Conservation (phyloP, 2,329 filamentous ascomycete species). For the Fusarium siculi region DNA sequence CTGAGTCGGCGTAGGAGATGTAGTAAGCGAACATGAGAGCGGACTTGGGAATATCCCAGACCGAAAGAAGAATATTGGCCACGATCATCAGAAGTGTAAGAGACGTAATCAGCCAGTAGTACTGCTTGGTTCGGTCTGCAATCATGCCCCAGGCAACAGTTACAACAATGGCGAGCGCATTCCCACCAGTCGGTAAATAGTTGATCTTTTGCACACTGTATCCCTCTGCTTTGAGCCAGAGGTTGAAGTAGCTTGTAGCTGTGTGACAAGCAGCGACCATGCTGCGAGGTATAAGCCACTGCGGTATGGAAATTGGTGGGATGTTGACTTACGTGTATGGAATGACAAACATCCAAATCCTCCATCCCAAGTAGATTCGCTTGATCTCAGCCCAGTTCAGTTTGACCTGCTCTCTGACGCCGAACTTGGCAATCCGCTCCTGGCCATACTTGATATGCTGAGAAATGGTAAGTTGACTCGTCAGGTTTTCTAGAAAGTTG, state of each 20-base stretch:
- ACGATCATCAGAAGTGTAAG: not conserved
- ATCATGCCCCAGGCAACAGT: not conserved
- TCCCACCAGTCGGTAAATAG: not conserved
- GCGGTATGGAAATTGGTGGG: fast-evolving
- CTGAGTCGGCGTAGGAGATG: not conserved
- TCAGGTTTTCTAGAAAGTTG: fast-evolving
- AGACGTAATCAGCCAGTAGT: not conserved
- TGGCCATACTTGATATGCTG: not conserved
- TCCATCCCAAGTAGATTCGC: not conserved
- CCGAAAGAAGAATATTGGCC: not conserved
- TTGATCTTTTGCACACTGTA: not conserved
- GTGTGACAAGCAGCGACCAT: not conserved
- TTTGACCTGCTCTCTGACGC: not conserved
- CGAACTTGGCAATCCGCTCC: not conserved
- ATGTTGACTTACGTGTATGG: not conserved
- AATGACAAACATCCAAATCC: not conserved
- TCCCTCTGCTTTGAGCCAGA: not conserved
- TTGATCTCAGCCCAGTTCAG: not conserved
- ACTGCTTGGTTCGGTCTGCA: not conserved
- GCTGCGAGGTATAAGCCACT: not conserved
- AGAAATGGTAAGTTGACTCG: not conserved
- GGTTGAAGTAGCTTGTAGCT: not conserved
- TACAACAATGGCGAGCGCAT: not conserved
- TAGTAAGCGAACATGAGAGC: not conserved
- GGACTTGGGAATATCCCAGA: not conserved